Base-by-base conservation (phyloP, 306 rosid species). In the Rosa rugosa region DNA sequence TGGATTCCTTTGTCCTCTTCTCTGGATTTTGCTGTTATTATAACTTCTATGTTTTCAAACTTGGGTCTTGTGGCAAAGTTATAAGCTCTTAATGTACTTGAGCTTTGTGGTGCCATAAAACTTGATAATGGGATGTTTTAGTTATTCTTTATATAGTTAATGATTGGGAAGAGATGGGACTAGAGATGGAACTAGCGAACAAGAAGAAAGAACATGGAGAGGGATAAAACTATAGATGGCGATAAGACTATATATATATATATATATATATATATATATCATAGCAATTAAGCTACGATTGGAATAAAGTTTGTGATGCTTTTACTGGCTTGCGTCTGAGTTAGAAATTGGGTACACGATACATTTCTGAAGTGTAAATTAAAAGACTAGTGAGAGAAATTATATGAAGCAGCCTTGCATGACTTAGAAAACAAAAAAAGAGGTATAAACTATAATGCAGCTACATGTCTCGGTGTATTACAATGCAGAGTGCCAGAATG, bases 291-390 rank as follows among this genome's bases (percentile, higher is more conserved):
- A 62, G 68, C 68, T 62, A 62, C n/a, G 14, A 4, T 11, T 25
- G 69, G 69, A 63, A 63, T 31, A 63, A n/a, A 59, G n/a, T 63
- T 63, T 63, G 69, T 63, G 34, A 31, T 25, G 16, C 36, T 31
- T 31, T 63, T 25, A 27, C 20, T 63, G 41, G 40, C 41, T 12
- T 31, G 42, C 8, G 10, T 65, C 45, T 14, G 20, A 27, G 69
- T 31, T 36, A 38, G 71, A 42, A 66, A 38, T 31, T 63, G 44
- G 71, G 42, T 66, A 38, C 42, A 66, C 1, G 46, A 66, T 66
- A 38, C 11, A 7, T 7, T 16, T 66, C 25, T 38, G 47, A 66
- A 66, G 45, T 66, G 71, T 25, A 38, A 66, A 16, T 18, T 17
- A 18, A 17, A 66, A 66, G 25, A 36, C 0, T 2, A 38, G 47